Conservation (phyloP, 2,329 filamentous ascomycete genomes). For the Nigrospora oryzae region DNA sequence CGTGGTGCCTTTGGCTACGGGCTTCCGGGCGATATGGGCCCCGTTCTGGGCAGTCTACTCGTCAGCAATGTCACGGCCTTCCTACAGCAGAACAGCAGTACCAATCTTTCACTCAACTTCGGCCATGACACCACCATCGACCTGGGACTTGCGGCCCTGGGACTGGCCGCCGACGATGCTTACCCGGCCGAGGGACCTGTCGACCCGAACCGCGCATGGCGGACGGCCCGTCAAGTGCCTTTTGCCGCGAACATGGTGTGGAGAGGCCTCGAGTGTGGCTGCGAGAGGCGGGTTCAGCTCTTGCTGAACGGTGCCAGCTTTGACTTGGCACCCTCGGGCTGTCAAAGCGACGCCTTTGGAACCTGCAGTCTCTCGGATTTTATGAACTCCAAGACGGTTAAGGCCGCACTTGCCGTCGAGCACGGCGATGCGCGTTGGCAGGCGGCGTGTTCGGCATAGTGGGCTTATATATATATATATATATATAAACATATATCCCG, state of each 20-base stretch:
- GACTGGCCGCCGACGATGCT: conserved; percentile 8
- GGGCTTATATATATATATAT: too few relatives aligned
- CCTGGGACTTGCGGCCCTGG: conserved; percentile 10
- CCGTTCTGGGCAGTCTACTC: conserved; percentile 10
- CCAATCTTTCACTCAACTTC: conserved; percentile 12
- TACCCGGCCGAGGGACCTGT: conserved; percentile 10
- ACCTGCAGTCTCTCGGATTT: conserved; percentile 12
- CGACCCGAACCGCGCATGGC: conserved; percentile 9
- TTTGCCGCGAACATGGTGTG: conserved; percentile 14
- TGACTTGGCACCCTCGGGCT: conserved; percentile 10
- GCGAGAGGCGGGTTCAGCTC: conserved; percentile 10
- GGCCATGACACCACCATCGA: conserved; percentile 15
- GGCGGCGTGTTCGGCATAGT: conserved; percentile 4
- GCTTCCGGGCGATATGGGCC: conserved; percentile 11
- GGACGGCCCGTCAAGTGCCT: conserved; percentile 9
- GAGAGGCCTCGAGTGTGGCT: conserved; percentile 9
- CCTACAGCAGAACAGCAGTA: conserved; percentile 3
- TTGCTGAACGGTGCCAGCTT: conserved; percentile 14
- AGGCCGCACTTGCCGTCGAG: conserved; percentile 8
- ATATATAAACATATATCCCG: too few relatives aligned
- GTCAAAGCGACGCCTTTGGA: conserved; percentile 10
- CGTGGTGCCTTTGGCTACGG: conserved; percentile 14
- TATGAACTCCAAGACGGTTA: conserved; percentile 5
- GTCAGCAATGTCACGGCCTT: conserved; percentile 12
- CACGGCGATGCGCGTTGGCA: conserved; percentile 11